Percentiles rank a stretch among this genome's conserved stretches.
Conservation (phyloP, 164 flowering plant genomes). For the Liriodendron chinense region DNA sequence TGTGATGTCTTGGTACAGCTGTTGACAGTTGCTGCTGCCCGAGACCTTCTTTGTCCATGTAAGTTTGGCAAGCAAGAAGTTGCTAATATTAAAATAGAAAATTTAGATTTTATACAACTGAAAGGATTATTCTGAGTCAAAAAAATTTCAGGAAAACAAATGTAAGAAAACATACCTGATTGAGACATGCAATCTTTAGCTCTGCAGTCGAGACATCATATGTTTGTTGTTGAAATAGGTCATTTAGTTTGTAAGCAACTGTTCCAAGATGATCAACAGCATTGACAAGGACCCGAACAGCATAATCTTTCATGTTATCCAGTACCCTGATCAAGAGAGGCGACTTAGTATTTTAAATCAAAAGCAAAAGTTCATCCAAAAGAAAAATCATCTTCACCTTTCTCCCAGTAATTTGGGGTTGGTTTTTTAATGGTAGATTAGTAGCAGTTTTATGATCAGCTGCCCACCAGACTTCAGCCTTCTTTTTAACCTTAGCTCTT, state of each 20-base stretch:
- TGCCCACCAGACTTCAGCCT: too few species aligned
- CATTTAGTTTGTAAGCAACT: conserved; percentile 91
- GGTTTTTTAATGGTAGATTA: too few species aligned
- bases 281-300: conserved; percentile 91
- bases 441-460: too few species aligned
- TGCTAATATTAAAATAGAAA: conserved; percentile 37
- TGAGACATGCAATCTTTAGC: conserved; percentile 56
- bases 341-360: not conserved
- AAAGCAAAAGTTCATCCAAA: not conserved
- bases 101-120: conserved; percentile 15
- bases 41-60: conserved; percentile 73
- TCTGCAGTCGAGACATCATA: conserved; percentile 67
- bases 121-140: not conserved
- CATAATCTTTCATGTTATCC: conserved; percentile 92
- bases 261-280: conserved; percentile 99
- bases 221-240: conserved; percentile 85
- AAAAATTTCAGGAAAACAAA: conserved; percentile 5
- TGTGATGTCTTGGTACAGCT: conserved; percentile 80
- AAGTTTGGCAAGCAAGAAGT: conserved; percentile 76
- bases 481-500: too few species aligned
- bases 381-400: too few species aligned
- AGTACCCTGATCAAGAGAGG: conserved; percentile 55
- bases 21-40: conserved; percentile 83
- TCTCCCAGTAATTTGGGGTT: too few species aligned
- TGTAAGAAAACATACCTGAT: conserved; percentile 55